Evolutionary conservation across 192 early-diverging fungal genomes (phyloP), one percentile per base, ranked within the genome.

Genomic region (Coemansia sp.): DNA sequence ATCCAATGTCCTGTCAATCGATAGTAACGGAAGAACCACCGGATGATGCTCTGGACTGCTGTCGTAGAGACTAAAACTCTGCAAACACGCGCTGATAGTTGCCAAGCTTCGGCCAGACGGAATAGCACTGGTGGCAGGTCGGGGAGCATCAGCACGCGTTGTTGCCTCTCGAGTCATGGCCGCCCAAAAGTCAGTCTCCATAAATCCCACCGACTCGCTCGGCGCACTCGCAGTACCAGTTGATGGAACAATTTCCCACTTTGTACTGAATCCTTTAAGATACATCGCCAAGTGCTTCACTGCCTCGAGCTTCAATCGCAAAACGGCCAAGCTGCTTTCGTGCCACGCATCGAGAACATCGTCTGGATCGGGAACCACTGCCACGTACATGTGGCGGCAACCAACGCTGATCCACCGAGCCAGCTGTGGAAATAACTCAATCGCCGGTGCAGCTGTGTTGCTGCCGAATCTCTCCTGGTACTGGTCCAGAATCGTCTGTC

Each of bases 231-330:
- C 22, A 5, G 63, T 65, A 2, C 66, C 65, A 0, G 56, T 11
- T 8, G 32, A 38, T 4, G 78, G 72, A n/a, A 56, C 38, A 25
- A 69, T 66, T 23, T 81, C 78, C 78, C 78, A 81, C 17, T 62
- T 66, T 9, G 72, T 62, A 25, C 66, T 49, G 49, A 75, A 32
- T 11, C 63, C 65, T 53, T 75, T 81, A 8, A 74, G 39, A 38
- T 81, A 81, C 52, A 81, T n/a, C 11, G 69, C 78, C 53, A 81
- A 47, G n/a, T 81, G 78, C 59, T 81, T 81, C 19, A 65, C 63
- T 1, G 61, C 45, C 27, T 81, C 78, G 8, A 81, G 78, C 45
- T 75, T 81, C 21, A 81, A 65, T 11, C 78, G 62, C 35, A 81
- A 54, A 5, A 81, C 73, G 24, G 78, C 69, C 17, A 81, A 39